Base-by-base conservation (phyloP, 2,329 filamentous ascomycete genomes). In the Claviceps arundinis region DNA sequence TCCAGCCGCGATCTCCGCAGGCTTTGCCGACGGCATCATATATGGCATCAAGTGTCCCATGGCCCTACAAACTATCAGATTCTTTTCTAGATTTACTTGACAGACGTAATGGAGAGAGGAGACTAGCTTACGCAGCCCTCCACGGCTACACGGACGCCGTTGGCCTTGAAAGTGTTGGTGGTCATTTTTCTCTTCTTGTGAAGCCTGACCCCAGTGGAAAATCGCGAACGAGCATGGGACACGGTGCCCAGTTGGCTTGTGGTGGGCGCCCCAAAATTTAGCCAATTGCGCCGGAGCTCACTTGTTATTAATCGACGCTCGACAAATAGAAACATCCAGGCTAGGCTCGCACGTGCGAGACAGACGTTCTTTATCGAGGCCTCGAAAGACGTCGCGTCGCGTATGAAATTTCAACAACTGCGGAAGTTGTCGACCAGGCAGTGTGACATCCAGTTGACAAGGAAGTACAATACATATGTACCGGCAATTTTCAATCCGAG, bases 31-130 rank as follows among this genome's bases (percentile, higher is more conserved):
- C 80, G 1, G 87, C 84, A 1, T 85, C 80, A 67, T 97, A 98
- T 59, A 98, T 97, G 53, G 88, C 86, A 65, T 97, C 80, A 50
- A 98, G 80, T 1, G 84, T 88, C 57, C 93, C 93, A 70, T 98
- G 93, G 54, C 91, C 91, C 87, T 37, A 30, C 26, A 5, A 26
- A 17, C 22, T 34, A 30, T 34, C 9, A 34, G 30, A 11, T 34
- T 34, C 30, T 34, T 34, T 34, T 34, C 30, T 34, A 34, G 30
- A 4, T 34, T 34, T 34, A 4, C 3, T 46, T 38, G 11, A 16
- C 9, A 9, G 16, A 48, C 7, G 3, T 9, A 17, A 16, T 4
- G 7, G 9, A 17, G 24, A 11, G 9, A 52, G 3, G 38, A 34
- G 4, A 4, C 30, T 5, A 50, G 72, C 84, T 69, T 73, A 90